Evolutionary conservation across 164 flowering plant genomes (phyloP), one percentile per base, ranked within the genome.

Genomic region (Vitis amurensis): DNA sequence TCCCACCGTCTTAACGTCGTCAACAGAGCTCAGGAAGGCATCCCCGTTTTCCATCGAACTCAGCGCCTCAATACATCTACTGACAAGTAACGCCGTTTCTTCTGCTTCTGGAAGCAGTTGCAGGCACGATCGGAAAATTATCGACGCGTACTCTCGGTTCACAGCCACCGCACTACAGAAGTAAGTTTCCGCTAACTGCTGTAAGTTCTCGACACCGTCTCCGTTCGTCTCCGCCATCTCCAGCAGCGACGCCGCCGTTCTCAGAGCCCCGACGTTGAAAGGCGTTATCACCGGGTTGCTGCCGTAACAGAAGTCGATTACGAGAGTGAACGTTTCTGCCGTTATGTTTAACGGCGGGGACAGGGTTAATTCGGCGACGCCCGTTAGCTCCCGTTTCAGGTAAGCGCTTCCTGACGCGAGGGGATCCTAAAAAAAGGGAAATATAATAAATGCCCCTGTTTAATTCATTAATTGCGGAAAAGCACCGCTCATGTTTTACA

Each of bases 21-120:
- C 84, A 11, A 87, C 30, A 66, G 72, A 77, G n/a, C 63, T 61
- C 12, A 23, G 50, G 37, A 58, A 11, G 30, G 74, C 77, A 64
- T 72, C 77, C 11, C 64, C 78, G 9, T 67, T 79, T 12, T 63
- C 76, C 70, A 55, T 57, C 60, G 56, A 51, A 29, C 63, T 66
- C 31, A 87, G 59, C 52, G 85, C 88, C 51, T 86, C 91, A 1
- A 89, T 64, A 61, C 98, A 88, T 14, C 91, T 77, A 61, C 90
- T 86, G 47, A 73, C 84, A 4, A 91, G 71, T 51, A 44, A 77
- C 67, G 91, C 89, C 65, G 80, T 69, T 58, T 77, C 78, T 72
- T 91, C 98, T 0, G 92, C 86, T 78, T 89, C 96, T 0, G 97
- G 98, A 14, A 94, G 85, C 70, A 87, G 70, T 14, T 55, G 8